A percentile compares a stretch with the other conserved stretches of the same genome.
Evolutionary conservation across 2,329 filamentous ascomycete genomes (phyloP).

Genomic region (Scytalidium lignicola): DNA sequence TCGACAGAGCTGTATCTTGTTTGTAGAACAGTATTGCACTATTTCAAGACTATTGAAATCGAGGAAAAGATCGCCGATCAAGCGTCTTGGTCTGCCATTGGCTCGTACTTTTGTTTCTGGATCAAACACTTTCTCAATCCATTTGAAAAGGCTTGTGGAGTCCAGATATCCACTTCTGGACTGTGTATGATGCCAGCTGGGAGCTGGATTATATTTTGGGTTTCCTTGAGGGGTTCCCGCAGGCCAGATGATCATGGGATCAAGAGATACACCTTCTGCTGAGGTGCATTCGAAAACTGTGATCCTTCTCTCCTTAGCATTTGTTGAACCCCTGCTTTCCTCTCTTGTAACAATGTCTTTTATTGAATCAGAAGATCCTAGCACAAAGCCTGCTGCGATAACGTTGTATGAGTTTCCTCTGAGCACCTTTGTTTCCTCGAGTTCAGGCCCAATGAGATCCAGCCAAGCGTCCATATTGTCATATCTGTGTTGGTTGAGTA

Average conservation of each 20-base stretch:
- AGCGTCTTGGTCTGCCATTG: conserved; percentile 25
- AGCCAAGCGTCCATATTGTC: conserved; percentile 28
- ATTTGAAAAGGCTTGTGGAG: conserved; percentile 30
- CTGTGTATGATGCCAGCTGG: conserved; percentile 23
- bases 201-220: conserved; percentile 23
- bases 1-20: conserved; percentile 20
- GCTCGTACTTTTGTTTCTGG: conserved; percentile 27
- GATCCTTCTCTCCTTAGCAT: conserved; percentile 1
- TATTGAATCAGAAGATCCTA: conserved; percentile 1
- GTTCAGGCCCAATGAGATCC: conserved; percentile 23
- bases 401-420: conserved; percentile 28
- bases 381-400: conserved; percentile 28
- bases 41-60: conserved; percentile 30
- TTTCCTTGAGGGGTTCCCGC: conserved; percentile 23
- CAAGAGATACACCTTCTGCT: conserved; percentile 1
- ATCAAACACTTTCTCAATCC: conserved; percentile 30
- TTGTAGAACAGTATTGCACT: conserved; percentile 22
- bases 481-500: conserved; percentile 16
- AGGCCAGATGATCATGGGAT: conserved; percentile 22
- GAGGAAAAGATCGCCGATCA: conserved; percentile 31
- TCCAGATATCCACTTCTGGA: conserved; percentile 22
- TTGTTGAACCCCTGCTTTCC: too few relatives aligned
- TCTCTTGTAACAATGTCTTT: too few relatives aligned
- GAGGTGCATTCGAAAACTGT: conserved; percentile 1
- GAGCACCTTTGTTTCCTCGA: conserved; percentile 10